Conservation (phyloP, 805 yeast genomes). For the Lachancea waltii region DNA sequence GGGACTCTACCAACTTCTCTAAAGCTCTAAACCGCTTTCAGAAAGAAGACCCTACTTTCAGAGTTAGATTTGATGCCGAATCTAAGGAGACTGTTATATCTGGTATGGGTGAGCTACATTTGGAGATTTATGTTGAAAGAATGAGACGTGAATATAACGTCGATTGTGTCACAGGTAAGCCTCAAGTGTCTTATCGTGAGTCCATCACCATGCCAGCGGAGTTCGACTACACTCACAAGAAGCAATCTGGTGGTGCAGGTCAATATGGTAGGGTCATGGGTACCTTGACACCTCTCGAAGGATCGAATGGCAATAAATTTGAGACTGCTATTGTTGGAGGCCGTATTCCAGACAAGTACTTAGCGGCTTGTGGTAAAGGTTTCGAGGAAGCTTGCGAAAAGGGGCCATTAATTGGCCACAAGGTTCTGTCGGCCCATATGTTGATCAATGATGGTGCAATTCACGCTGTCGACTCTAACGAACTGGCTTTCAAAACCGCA, state of each 20-base stretch:
- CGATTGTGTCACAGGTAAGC: constrained; percentile 92
- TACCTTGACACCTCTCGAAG: constrained; percentile 52
- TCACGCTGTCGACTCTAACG: constrained; percentile 95
- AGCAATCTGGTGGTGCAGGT: constrained; percentile 99
- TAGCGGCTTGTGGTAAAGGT: constrained; percentile 91
- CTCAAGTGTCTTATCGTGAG: constrained; percentile 97
- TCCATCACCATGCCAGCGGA: constrained; percentile 65
- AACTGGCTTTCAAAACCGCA: constrained; percentile 90
- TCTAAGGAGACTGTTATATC: constrained; percentile 81
- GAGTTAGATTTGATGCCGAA: constrained; percentile 88
- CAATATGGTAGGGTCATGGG: constrained; percentile 97
- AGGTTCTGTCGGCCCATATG: constrained; percentile 89
- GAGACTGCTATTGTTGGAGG: constrained; percentile 93
- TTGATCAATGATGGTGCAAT: constrained; percentile 94
- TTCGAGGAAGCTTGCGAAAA: constrained; percentile 90
- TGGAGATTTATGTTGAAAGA: constrained; percentile 96
- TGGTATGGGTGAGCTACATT: constrained; percentile 97
- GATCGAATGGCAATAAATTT: constrained; percentile 53
- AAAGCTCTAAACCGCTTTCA: constrained; percentile 97
- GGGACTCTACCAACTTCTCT: constrained; percentile 84
- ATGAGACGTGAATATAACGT: constrained; percentile 96
- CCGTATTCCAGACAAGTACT: constrained; percentile 89
- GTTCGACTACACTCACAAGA: constrained; percentile 93
- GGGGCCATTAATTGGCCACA: constrained; percentile 95
- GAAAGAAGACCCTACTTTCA: constrained; percentile 97